These are phyloP conservation scores for Pseudoscleropodium purum DNA, from an alignment of 225 moss, liverwort and hornwort genomes.

Conservation along the genomic window DNA sequence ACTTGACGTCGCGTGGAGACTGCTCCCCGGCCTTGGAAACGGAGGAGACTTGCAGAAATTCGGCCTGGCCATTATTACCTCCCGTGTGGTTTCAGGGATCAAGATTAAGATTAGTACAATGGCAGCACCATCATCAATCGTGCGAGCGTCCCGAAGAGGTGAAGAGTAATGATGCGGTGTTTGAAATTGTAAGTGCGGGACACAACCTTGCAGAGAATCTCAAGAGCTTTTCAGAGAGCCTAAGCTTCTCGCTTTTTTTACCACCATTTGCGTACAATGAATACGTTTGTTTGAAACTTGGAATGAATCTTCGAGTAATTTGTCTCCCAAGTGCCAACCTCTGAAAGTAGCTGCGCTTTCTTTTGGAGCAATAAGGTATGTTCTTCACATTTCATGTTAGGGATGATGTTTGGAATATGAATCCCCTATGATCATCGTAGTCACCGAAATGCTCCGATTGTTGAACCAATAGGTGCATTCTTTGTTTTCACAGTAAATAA, in stretches of 20 bases:
- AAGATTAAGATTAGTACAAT: background rate
- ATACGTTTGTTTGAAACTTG: background rate
- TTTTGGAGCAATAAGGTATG: background rate
- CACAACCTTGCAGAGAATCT: background rate
- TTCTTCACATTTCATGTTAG: too few relatives aligned
- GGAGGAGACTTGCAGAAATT: constrained; percentile 13
- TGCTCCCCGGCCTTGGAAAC: constrained; percentile 3
- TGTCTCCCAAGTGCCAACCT: too few relatives aligned
- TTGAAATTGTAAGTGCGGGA: background rate
- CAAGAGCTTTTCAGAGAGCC: background rate
- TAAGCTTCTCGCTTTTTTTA: background rate
- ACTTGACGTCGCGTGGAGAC: background rate
- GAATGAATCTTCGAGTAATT: too few relatives aligned
- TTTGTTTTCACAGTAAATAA: too few relatives aligned
- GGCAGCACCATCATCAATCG: background rate
- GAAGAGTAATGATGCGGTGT: background rate
- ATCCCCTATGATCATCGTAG: too few relatives aligned
- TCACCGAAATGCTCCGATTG: too few relatives aligned
- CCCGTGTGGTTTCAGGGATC: background rate
- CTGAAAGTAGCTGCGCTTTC: background rate
- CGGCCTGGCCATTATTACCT: constrained; percentile 6
- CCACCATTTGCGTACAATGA: background rate
- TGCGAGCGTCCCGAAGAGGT: background rate
- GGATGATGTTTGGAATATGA: too few relatives aligned
- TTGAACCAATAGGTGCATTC: too few relatives aligned